These are phyloP conservation scores for Kodamaea leandrae DNA, from an alignment of 805 yeast species.

Conservation along the genomic window DNA sequence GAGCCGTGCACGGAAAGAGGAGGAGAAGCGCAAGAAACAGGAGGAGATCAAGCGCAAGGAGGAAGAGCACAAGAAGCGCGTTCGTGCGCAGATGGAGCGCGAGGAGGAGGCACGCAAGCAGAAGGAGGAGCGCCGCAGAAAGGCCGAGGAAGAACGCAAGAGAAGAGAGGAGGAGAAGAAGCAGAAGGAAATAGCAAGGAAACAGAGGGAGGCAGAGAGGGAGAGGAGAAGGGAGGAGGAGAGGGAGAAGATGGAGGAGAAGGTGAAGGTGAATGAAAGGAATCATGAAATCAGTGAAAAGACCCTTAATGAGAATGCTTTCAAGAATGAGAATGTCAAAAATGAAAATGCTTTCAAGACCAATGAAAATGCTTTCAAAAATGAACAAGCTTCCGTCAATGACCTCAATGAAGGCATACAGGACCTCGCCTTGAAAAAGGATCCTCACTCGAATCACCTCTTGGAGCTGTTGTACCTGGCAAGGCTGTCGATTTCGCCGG, in stretches of 20 bases:
- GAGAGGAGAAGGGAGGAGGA: constrained; percentile 7
- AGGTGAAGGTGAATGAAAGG: constrained; percentile 11
- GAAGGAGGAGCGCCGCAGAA: constrained; percentile 15
- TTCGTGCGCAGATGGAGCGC: constrained; percentile 31
- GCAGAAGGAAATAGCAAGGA: constrained; percentile 12
- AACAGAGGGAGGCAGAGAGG: constrained; percentile 10
- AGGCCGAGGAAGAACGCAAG: constrained; percentile 11
- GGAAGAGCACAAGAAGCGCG: constrained; percentile 30
- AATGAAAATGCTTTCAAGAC: too few species aligned
- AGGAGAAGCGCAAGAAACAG: constrained; percentile 46
- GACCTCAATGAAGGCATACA: too few species aligned
- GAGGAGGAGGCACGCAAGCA: constrained; percentile 27
- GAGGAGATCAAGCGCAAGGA: constrained; percentile 35
- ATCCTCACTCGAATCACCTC: constrained; percentile 21
- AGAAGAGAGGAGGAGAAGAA: constrained; percentile 12
- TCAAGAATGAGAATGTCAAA: too few species aligned
- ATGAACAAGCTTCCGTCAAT: too few species aligned
- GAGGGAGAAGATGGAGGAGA: constrained; percentile 17
- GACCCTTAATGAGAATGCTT: too few species aligned
- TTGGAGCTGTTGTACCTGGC: constrained; percentile 36
- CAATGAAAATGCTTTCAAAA: too few species aligned
- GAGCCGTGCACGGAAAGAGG: constrained; percentile 39
- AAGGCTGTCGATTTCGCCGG: constrained; percentile 20
- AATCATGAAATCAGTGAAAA: constrained; percentile 2
- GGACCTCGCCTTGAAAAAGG: constrained; percentile 11